phyloP scores from a whole-genome alignment of 2,329 filamentous ascomycete genomes.

The Zalaria obscura region DNA sequence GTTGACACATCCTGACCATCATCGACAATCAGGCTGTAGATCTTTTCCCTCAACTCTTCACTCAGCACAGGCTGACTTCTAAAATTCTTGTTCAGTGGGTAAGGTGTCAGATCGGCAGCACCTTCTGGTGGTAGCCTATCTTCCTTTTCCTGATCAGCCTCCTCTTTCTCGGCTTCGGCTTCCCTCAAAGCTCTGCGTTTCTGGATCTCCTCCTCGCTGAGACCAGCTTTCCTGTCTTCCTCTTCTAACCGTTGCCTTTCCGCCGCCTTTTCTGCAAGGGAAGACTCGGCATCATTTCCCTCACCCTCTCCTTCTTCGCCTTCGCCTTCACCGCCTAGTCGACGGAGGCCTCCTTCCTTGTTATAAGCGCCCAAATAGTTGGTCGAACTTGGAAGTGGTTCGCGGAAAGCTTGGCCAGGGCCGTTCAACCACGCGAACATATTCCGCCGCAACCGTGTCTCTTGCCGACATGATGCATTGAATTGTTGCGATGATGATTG shows the following conservation, averaged over 20 bases:
- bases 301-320: slow-evolving; percentile 10
- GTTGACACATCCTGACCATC: slow-evolving; percentile 55
- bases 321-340: slow-evolving; percentile 14
- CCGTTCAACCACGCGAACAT: slow-evolving; percentile 48
- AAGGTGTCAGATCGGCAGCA: slow-evolving; percentile 37
- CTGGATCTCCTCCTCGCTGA: slow-evolving; percentile 10
- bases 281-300: slow-evolving; percentile 11
- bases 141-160: slow-evolving; percentile 9
- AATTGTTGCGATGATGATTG: slow-evolving; percentile 3
- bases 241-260: slow-evolving; percentile 9
- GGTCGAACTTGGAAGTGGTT: slow-evolving; percentile 34
- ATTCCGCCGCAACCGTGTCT: slow-evolving; percentile 36
- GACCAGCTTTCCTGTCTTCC: slow-evolving; percentile 8
- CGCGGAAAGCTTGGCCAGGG: slow-evolving; percentile 33
- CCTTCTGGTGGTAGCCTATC: slow-evolving; percentile 13
- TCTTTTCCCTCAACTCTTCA: slow-evolving; percentile 56
- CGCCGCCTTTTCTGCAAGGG: slow-evolving; percentile 10
- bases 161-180: slow-evolving; percentile 7
- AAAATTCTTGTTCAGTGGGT: slow-evolving; percentile 61
- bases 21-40: slow-evolving; percentile 55
- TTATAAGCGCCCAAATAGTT: slow-evolving; percentile 44
- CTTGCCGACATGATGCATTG: slow-evolving; percentile 5
- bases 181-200: slow-evolving; percentile 7
- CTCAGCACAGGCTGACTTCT: slow-evolving; percentile 58
- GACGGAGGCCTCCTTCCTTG: slow-evolving; percentile 31